These are phyloP conservation scores for Posidonia australis DNA, from an alignment of 106 monocot genomes.

Conservation along the genomic window DNA sequence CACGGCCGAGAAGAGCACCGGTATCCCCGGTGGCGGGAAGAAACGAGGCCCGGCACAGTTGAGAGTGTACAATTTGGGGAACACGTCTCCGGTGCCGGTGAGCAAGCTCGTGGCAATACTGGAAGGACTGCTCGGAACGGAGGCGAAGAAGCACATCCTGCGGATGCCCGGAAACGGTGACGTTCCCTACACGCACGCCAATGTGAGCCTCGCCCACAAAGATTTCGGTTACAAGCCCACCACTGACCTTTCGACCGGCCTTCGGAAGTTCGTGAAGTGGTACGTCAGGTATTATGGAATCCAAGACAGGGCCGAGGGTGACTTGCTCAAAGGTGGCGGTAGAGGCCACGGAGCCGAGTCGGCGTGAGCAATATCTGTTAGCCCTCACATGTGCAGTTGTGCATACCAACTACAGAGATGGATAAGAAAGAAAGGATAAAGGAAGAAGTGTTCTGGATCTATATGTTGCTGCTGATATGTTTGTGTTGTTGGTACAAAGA, in stretches of 20 bases:
- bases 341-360: too few species aligned
- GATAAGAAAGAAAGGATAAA: too few species aligned
- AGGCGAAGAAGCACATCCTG: slow-evolving; percentile 53
- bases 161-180: slow-evolving; percentile 55
- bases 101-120: slow-evolving; percentile 33
- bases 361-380: too few species aligned
- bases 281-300: slow-evolving; percentile 23
- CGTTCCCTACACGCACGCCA: slow-evolving; percentile 58
- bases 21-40: slow-evolving; percentile 19
- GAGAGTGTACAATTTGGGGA: slow-evolving; percentile 22
- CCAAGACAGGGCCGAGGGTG: background rate
- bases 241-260: slow-evolving; percentile 43
- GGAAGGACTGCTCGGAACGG: slow-evolving; percentile 37
- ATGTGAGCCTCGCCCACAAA: slow-evolving; percentile 38
- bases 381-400: too few species aligned
- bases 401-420: too few species aligned
- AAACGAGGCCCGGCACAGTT: slow-evolving; percentile 43
- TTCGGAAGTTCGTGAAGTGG: slow-evolving; percentile 47
- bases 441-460: too few species aligned
- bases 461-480: too few species aligned
- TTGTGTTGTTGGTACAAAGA: too few species aligned
- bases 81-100: slow-evolving; percentile 53
- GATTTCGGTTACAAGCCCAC: slow-evolving; percentile 53
- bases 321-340: too few species aligned
- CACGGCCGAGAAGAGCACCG: slow-evolving; percentile 17